These are phyloP conservation scores for Hemerocallis citrina DNA, from an alignment of 106 monocot genomes.

Conservation along the genomic window DNA sequence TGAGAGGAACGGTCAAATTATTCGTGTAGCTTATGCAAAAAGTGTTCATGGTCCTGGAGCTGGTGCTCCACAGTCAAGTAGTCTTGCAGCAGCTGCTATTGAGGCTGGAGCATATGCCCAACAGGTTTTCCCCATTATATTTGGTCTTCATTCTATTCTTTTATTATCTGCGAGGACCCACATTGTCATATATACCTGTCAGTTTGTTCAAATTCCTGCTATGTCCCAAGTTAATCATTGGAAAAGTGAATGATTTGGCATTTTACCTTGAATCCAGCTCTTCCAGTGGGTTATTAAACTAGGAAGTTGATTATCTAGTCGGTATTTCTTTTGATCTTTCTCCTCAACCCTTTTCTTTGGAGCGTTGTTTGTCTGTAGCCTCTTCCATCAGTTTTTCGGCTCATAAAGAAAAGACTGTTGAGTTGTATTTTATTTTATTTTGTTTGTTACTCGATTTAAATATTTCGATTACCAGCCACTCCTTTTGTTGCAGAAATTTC, in stretches of 20 bases:
- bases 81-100: slow-evolving; percentile 97
- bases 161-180: neutral
- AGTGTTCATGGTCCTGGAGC: slow-evolving; percentile 78
- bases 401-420: no score
- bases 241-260: no score
- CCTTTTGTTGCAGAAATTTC: neutral
- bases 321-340: neutral
- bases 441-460: no score
- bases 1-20: slow-evolving; percentile 84
- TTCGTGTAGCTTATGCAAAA: slow-evolving; percentile 97
- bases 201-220: no score
- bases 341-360: neutral
- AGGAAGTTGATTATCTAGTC: no score
- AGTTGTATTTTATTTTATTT: no score
- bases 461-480: neutral
- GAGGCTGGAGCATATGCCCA: slow-evolving; percentile 97
- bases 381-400: no score
- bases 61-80: slow-evolving; percentile 65
- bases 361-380: no score
- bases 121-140: slow-evolving; percentile 42
- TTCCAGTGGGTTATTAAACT: no score
- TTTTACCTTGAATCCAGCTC: no score
- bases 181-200: no score
- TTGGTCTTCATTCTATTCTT: neutral
- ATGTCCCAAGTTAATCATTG: no score